Evolutionary conservation across 2,329 filamentous ascomycete species (phyloP), one percentile per base, ranked within the genome.

Genomic region (Aspergillus jensenii): DNA sequence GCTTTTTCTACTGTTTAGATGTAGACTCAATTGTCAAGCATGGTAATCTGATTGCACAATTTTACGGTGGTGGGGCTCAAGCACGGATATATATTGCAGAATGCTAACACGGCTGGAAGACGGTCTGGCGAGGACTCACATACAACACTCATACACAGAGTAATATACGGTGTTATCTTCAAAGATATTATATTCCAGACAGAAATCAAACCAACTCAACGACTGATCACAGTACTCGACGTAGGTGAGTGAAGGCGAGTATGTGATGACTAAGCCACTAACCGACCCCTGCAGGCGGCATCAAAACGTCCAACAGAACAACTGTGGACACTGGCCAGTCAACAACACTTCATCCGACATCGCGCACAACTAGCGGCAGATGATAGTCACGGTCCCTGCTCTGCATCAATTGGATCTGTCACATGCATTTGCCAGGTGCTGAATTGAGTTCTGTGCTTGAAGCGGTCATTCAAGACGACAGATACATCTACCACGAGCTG

Each of bases 201-300:
- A 31, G 27, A 31, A 4, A 31, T 4, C 21, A 31, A 31, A 31
- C 8, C 27, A 11, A 11, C 27, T 31, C 27, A n/a, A 14, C 35
- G 14, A 37, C 12, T 37, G 35, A 31, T 31, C 9, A 11, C 9
- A 4, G 9, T 27, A 27, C 33, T 15, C 5, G 35, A 15, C 14
- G 14, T n/a, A 15, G 12, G 7, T n/a, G 12, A 6, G 4, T 33
- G 6, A 7, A 37, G 12, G 15, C 8, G 5, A 33, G 19, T 52
- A 41, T 31, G 14, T 31, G 25, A 15, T 43, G 37, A 48, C 45
- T 48, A 48, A 48, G 47, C 56, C n/a, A 8, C 7, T 1, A n/a
- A 35, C 51, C 27, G 44, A 19, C 17, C 31, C 43, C 50, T 43
- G 52, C 58, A 64, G 58, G 62, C 60, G 60, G 60, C 60, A 53